A percentile compares a stretch with the other conserved stretches of the same genome.
Evolutionary conservation across 495 filamentous ascomycete species (phyloP).

Genomic region (Amniculicola lignicola): DNA sequence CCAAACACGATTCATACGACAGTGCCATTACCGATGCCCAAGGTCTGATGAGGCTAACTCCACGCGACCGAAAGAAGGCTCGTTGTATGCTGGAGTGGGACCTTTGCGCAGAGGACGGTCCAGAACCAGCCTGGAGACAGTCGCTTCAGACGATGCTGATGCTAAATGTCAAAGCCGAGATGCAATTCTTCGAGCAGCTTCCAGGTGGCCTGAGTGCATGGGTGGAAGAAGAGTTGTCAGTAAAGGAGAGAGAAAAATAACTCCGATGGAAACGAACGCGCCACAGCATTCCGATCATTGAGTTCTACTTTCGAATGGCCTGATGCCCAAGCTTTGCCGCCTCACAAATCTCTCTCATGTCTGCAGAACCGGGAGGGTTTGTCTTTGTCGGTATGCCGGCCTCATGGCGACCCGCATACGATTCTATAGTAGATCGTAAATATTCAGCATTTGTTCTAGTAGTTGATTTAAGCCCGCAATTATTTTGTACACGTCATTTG

Average conservation of each 20-base stretch:
- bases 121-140: constrained; percentile 53
- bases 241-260: background rate
- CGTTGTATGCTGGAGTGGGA: constrained; percentile 59
- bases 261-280: too few relatives aligned
- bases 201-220: constrained; percentile 22
- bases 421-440: too few relatives aligned
- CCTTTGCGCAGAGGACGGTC: constrained; percentile 48
- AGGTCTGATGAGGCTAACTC: constrained; percentile 54
- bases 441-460: too few relatives aligned
- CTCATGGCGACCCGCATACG: too few relatives aligned
- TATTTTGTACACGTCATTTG: too few relatives aligned
- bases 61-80: constrained; percentile 66
- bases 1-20: constrained; percentile 1
- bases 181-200: constrained; percentile 66
- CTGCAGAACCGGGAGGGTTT: too few relatives aligned
- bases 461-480: too few relatives aligned
- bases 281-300: too few relatives aligned
- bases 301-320: too few relatives aligned
- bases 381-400: too few relatives aligned
- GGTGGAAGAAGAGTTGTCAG: constrained; percentile 17
- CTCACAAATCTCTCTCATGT: too few relatives aligned
- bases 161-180: constrained; percentile 83
- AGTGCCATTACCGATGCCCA: constrained; percentile 32
- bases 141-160: constrained; percentile 87
- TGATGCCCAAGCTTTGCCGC: too few relatives aligned